These are phyloP conservation scores for Russula earlei DNA, from an alignment of 768 basidiomycete genomes.

Conservation along the genomic window DNA sequence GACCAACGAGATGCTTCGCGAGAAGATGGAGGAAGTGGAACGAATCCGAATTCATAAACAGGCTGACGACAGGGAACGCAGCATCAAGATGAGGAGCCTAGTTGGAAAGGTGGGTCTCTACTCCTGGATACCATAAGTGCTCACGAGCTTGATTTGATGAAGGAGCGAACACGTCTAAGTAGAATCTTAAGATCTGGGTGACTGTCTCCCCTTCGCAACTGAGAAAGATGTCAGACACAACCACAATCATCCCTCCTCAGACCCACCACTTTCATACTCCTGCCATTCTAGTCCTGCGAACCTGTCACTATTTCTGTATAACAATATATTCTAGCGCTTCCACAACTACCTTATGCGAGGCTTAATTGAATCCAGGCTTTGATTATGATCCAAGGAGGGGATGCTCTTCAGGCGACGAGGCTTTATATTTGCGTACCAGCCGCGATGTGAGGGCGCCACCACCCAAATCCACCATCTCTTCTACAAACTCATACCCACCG, in stretches of 20 bases:
- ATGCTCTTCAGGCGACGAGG: background rate
- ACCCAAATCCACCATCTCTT: conserved; percentile 26
- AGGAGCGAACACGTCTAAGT: background rate
- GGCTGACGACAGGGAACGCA: conserved; percentile 43
- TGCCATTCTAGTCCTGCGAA: too few species aligned
- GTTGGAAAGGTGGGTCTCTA: conserved; percentile 8
- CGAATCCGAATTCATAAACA: conserved; percentile 52
- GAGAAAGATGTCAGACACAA: background rate
- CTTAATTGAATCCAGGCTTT: background rate
- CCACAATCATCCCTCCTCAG: background rate
- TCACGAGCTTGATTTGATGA: background rate
- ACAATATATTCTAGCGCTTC: background rate
- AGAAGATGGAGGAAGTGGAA: conserved; percentile 69
- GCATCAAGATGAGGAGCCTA: conserved; percentile 10
- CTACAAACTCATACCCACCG: conserved; percentile 38
- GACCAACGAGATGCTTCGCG: conserved; percentile 51
- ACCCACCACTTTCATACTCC: background rate
- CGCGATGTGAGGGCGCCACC: conserved; percentile 16
- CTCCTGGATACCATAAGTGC: background rate
- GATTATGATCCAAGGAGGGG: conserved; percentile 19
- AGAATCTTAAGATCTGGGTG: background rate
- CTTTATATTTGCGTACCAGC: conserved; percentile 12
- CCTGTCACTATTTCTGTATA: background rate
- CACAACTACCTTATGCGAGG: background rate
- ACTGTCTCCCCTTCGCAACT: background rate